phyloP scores from a whole-genome alignment of 1,284 basidiomycete species.

The Psilocybe mexicana region DNA sequence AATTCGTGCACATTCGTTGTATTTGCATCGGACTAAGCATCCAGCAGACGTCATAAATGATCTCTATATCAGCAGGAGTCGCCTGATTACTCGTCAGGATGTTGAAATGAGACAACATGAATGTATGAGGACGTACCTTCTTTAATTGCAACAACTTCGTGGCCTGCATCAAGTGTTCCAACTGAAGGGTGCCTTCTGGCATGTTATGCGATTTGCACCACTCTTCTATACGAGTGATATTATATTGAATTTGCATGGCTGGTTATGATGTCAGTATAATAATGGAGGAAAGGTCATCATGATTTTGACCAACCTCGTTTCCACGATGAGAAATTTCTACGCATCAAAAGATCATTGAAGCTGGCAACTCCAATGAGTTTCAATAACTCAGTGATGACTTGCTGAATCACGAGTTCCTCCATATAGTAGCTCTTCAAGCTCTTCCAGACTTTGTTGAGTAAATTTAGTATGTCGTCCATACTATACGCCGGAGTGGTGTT shows the following conservation, averaged over 20 bases:
- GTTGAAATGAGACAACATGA: not conserved
- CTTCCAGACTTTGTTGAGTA: constrained; percentile 98
- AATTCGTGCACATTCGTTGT: constrained; percentile 97
- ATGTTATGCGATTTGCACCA: constrained; percentile 98
- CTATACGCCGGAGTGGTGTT: constrained; percentile 89
- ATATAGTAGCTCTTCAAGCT: constrained; percentile 98
- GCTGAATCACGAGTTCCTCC: constrained; percentile 97
- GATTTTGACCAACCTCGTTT: constrained; percentile 77
- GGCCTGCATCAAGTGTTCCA: constrained; percentile 99
- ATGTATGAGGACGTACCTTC: constrained; percentile 63
- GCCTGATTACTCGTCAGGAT: constrained; percentile 49
- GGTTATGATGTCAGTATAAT: not conserved
- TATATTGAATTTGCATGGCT: constrained; percentile 99
- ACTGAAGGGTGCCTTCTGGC: constrained; percentile 96
- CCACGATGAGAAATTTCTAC: constrained; percentile 99
- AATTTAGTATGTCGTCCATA: constrained; percentile 98
- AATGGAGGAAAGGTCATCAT: not conserved
- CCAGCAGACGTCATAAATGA: constrained; percentile 99
- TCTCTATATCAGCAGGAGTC: constrained; percentile 92
- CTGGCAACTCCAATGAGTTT: constrained; percentile 97
- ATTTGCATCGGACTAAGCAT: constrained; percentile 99
- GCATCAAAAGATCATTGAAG: constrained; percentile 98
- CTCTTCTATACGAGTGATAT: constrained; percentile 97
- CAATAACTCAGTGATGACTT: constrained; percentile 94
- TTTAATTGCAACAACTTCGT: constrained; percentile 98